Base-by-base conservation (phyloP, 345 rosid species). In the Eucalyptus regnans region DNA sequence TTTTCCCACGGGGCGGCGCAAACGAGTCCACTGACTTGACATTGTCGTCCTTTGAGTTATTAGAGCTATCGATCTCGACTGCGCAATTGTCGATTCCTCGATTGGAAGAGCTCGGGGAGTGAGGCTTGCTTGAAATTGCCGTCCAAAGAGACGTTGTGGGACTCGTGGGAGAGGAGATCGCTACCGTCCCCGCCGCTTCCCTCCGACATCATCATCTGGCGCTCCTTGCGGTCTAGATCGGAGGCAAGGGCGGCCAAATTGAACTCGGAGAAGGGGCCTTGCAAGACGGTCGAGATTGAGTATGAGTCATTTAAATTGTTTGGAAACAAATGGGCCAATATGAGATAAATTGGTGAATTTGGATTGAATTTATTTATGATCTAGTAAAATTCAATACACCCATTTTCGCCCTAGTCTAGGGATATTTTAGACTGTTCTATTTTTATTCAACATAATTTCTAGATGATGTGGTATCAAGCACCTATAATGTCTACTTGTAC, bases 201-300 rank as follows among this genome's bases (percentile, higher is more conserved):
- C 12, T 49, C 29, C 10, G 43, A 51, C 29, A 58, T 33, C 86
- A 14, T 87, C 86, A 87, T 50, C 86, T 71, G 66, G 85, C 96
- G 95, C 93, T 96, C 99, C 89, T 88, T 94, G 83, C 90, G 88
- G 52, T 97, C 99, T 14, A 97, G 99, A 95, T 96, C 97, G 88
- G 98, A 91, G 2, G 99, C 99, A 44, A 97, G 92, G 49, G 98
- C 98, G 66, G 98, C 99, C 92, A 97, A 93, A 94, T 96, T 98
- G 86, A 97, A 90, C 91, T 97, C 98, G 58, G 98, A 96, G 93
- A 96, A 96, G 7, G 99, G 99, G 12, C 98, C 99, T 99, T 97
- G 91, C 89, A 97, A 92, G 68, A 94, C 96, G 66, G 98, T 95
- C n/a, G 94, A 90, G 17, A 50, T 50, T 14, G 52, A 3, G 6